Evolutionary conservation across 116 monocot species (phyloP), one percentile per base, ranked within the genome.

Genomic region (Posidonia oceanica): DNA sequence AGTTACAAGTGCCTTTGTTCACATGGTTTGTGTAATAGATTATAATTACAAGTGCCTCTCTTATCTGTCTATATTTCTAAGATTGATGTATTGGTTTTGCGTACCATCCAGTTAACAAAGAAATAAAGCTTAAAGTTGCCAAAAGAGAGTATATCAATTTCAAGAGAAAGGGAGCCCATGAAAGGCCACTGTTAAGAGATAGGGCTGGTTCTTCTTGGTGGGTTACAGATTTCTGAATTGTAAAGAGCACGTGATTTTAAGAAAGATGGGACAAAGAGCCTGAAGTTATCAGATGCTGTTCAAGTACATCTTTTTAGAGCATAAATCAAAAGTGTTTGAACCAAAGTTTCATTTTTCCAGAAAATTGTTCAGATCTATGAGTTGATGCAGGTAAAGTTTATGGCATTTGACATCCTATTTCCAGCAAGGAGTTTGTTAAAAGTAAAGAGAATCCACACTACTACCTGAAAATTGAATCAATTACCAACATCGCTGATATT

Each of bases 91-190:
- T 81, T 77, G 77, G 55, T 79, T 83, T 77, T 83, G 75, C 75
- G 80, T 83, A 84, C 74, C 75, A 81, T 84, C 72, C 88, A 88
- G 88, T 88, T 82, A 84, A 88, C 57, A 88, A 82, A 84, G 88
- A 88, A 78, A 67, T 88, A 84, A 69, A 84, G 84, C 68, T 66
- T 78, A 75, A 63, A 88, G 79, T 80, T 79, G 77, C 77, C 71
- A 72, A 82, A 80, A 70, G 80, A 73, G 77, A 72, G 79, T 76
- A 74, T 63, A 74, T 78, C 74, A 77, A 70, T 75, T 71, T 80
- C 71, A 80, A 77, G 77, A 78, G 78, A 80, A 78, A 80, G 72
- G 80, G 80, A 74, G 80, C 44, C 69, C 60, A 75, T 77, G 68
- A 60, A 80, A 76, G 81, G 18, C 63, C 68, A 62, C 61, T 59